phyloP scores from a whole-genome alignment of 2,329 filamentous ascomycete genomes.

The Dothideomycetes sp. region DNA sequence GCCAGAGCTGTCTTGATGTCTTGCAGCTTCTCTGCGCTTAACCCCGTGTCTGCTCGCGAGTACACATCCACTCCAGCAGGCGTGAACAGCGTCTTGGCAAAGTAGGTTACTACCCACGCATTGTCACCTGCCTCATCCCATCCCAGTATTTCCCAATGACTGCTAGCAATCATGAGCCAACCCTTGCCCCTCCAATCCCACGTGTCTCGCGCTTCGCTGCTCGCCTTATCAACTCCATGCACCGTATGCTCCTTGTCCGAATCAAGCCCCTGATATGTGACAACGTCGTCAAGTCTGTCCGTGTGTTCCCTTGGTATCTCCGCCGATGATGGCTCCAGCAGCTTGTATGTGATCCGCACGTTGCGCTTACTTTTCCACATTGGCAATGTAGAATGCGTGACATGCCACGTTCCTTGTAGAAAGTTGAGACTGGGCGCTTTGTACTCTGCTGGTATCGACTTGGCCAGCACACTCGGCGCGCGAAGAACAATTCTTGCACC shows the following conservation, averaged over 20 bases:
- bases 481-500: conserved; percentile 20
- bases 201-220: conserved; percentile 24
- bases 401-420: conserved; percentile 58
- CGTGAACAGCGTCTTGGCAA: conserved; percentile 73
- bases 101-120: conserved; percentile 70
- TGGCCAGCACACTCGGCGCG: conserved; percentile 27
- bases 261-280: conserved; percentile 53
- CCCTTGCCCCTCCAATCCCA: conserved; percentile 76
- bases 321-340: conserved; percentile 31
- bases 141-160: conserved; percentile 72
- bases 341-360: conserved; percentile 65
- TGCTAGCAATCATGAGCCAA: conserved; percentile 58
- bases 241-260: conserved; percentile 47
- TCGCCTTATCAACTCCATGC: conserved; percentile 50
- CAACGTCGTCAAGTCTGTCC: conserved; percentile 57
- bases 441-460: conserved; percentile 18
- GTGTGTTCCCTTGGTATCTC: conserved; percentile 22
- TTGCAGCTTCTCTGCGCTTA: conserved; percentile 46
- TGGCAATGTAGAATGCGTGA: conserved; percentile 63
- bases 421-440: conserved; percentile 43
- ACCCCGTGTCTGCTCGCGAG: conserved; percentile 49
- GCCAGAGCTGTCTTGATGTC: conserved; percentile 46
- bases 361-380: conserved; percentile 78
- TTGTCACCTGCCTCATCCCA: conserved; percentile 41
- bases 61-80: conserved; percentile 75